Conservation (phyloP, 176 grass and related monocot genomes). For the Oryza glumipatula region DNA sequence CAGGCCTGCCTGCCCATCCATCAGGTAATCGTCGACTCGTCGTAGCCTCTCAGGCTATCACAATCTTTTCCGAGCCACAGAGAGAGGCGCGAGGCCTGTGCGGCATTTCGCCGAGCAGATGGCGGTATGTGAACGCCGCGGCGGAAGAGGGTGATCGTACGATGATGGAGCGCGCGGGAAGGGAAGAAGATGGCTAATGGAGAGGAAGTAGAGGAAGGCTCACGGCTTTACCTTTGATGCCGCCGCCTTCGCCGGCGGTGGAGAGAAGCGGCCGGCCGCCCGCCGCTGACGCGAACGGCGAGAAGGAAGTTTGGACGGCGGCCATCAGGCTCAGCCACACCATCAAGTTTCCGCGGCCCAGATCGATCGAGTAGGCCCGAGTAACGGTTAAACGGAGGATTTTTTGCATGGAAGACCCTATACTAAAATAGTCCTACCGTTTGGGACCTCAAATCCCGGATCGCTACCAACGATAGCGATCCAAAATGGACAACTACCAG, state of each 20-base stretch:
- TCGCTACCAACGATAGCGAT: too few relatives aligned
- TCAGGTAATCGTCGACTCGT: background rate
- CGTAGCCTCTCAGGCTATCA: background rate
- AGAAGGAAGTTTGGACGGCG: background rate
- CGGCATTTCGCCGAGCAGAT: constrained; percentile 6
- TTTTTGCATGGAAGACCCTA: too few relatives aligned
- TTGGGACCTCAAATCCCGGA: too few relatives aligned
- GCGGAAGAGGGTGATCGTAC: background rate
- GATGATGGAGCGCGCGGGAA: background rate
- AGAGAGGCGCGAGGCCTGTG: background rate
- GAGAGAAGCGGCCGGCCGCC: background rate
- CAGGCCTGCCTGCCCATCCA: background rate
- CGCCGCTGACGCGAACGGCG: background rate
- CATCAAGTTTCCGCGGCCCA: too few relatives aligned
- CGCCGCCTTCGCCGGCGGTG: background rate
- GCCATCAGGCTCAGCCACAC: too few relatives aligned
- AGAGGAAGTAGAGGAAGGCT: background rate
- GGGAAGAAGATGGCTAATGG: background rate
- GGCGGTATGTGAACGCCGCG: background rate
- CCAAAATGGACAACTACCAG: too few relatives aligned
- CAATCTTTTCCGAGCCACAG: background rate
- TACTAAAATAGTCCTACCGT: too few relatives aligned
- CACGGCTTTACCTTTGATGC: background rate
- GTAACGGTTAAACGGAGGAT: too few relatives aligned
- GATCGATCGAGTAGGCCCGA: too few relatives aligned